Conservation (phyloP, 73 alveolate species). For the Blepharisma japonicum region DNA sequence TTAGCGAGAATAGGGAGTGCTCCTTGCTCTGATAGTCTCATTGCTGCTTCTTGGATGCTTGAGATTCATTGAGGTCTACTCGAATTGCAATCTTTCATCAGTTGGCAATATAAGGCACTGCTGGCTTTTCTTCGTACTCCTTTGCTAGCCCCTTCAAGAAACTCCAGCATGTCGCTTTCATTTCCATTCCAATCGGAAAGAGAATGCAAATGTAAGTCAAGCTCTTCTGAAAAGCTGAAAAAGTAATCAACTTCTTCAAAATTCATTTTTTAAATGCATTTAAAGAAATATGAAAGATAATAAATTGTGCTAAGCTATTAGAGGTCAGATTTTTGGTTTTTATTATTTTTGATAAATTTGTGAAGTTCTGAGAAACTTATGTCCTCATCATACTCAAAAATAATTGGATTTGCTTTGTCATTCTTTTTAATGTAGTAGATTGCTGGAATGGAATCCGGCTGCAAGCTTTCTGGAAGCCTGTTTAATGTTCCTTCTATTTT, state of each 20-base stretch:
- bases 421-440: too few species aligned
- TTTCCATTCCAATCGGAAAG: background rate
- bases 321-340: too few species aligned
- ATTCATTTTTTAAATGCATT: background rate
- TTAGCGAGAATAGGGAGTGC: background rate
- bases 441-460: too few species aligned
- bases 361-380: too few species aligned
- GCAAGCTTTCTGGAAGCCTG: too few species aligned
- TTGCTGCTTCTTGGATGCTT: background rate
- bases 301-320: too few species aligned
- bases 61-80: background rate
- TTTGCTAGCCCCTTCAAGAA: conserved; percentile 23
- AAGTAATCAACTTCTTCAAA: conserved; percentile 13
- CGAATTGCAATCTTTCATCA: background rate
- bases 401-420: too few species aligned
- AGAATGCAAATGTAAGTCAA: background rate
- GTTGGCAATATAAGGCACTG: background rate
- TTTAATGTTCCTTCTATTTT: too few species aligned
- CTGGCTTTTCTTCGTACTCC: background rate
- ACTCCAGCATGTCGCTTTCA: conserved; percentile 23
- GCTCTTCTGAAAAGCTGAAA: conserved; percentile 21
- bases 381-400: too few species aligned
- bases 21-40: background rate
- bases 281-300: too few species aligned
- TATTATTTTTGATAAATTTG: too few species aligned